Base-by-base conservation (phyloP, 768 basidiomycete species). In the Phlegmacium glaucopus region DNA sequence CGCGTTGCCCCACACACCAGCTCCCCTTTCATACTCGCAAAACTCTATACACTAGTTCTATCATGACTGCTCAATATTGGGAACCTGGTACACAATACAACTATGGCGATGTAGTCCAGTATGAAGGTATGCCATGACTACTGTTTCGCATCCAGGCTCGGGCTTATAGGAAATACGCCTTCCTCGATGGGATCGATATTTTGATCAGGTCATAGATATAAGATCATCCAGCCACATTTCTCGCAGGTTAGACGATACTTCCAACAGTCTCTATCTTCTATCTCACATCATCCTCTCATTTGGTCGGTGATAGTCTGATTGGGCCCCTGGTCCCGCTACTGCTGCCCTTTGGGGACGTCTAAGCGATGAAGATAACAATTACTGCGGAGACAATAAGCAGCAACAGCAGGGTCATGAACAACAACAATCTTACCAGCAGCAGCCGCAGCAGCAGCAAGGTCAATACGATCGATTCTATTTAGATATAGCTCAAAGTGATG, bases 271-370 rank as follows among this genome's bases (percentile, higher is more conserved):
- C 42, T 13, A 38, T 43, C n/a, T 25, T 42, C 22, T 13, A 38
- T 15, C 39, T 38, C 32, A 11, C 11, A 3, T 34, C n/a, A n/a
- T n/a, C n/a, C n/a, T n/a, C n/a, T n/a, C n/a, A n/a, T 34, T 34
- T 34, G 2, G 10, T 34, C 32, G 39, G 27, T 16, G 43, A 11
- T 55, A 89, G 85, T 52, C 70, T 22, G 84, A 87, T 53, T 90
- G 88, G 88, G 63, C 80, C 18, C 88, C 88, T 4, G 22, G 22
- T 22, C 52, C 69, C 4, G 49, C 64, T 10, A 79, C 78, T 1
- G 85, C 86, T 30, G 82, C 83, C 9, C 72, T 89, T 27, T 89
- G 85, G 87, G 84, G 79, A 38, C 74, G 71, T 37, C 45, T 80
- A 18, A 65, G 67, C 16, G 74, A 68, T 25, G 46, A 53, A 9